These are phyloP conservation scores for Orbilia ellipsospora DNA, from an alignment of 2,329 filamentous ascomycete species.

Conservation along the genomic window DNA sequence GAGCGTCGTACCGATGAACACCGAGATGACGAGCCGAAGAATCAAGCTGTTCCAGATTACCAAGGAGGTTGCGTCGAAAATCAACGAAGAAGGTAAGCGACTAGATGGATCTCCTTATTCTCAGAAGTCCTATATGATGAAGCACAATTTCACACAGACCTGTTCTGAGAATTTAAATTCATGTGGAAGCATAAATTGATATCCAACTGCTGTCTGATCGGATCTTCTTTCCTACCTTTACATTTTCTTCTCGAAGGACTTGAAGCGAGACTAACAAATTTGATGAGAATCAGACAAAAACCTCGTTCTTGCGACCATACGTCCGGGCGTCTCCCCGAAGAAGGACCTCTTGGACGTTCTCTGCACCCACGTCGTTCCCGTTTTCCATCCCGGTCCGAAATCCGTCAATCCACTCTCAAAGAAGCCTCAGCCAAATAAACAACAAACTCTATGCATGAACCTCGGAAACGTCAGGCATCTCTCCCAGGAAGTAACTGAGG, in stretches of 20 bases:
- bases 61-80: conserved; percentile 40
- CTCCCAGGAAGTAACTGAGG: conserved; percentile 9
- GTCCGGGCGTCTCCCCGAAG: conserved; percentile 32
- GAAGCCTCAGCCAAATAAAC: conserved; percentile 39
- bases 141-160: conserved; percentile 56
- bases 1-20: conserved; percentile 34
- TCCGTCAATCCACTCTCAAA: conserved; percentile 32
- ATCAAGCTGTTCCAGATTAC: conserved; percentile 56
- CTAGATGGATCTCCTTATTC: neutral
- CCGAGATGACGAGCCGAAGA: conserved; percentile 23
- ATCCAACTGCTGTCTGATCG: conserved; percentile 56
- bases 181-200: conserved; percentile 54
- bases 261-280: conserved; percentile 6
- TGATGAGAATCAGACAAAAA: conserved; percentile 26
- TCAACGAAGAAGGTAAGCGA: conserved; percentile 47
- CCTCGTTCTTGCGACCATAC: conserved; percentile 39
- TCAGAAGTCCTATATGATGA: conserved; percentile 45
- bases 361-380: conserved; percentile 45
- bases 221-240: neutral
- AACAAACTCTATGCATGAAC: conserved; percentile 37
- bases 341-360: conserved; percentile 46
- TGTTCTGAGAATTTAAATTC: conserved; percentile 53
- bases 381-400: conserved; percentile 36
- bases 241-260: neutral
- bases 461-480: conserved; percentile 38